A percentile compares a stretch with the other conserved stretches of the same genome.
Evolutionary conservation across 495 filamentous ascomycete species (phyloP).

Genomic region (Achaetomiella virescens): DNA sequence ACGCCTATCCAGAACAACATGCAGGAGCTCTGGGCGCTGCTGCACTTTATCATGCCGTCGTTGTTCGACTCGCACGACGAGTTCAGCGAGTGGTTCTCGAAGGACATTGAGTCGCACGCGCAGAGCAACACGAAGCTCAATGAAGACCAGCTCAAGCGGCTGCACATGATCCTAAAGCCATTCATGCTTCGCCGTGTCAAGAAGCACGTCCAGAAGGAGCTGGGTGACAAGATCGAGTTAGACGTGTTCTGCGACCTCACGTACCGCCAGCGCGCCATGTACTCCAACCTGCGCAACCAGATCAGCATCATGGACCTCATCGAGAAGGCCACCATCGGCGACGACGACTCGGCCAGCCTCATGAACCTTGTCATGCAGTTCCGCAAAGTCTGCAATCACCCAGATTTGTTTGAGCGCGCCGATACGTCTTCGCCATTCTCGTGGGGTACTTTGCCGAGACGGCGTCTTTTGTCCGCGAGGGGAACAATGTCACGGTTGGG

Average conservation of each 20-base stretch:
- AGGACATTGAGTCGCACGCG: conserved; percentile 97
- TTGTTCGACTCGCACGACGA: conserved; percentile 98
- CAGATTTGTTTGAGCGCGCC: conserved; percentile 91
- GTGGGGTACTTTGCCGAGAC: conserved; percentile 84
- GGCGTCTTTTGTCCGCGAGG: conserved; percentile 88
- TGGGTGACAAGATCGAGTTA: conserved; percentile 96
- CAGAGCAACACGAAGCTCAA: conserved; percentile 98
- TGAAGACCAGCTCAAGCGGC: conserved; percentile 88
- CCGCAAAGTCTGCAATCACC: conserved; percentile 98
- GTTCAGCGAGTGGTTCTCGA: conserved; percentile 99
- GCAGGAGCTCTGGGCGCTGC: conserved; percentile 95
- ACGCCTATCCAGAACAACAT: conserved; percentile 99
- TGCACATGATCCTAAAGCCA: conserved; percentile 98
- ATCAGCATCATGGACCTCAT: conserved; percentile 98
- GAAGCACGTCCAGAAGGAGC: conserved; percentile 97
- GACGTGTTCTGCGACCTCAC: conserved; percentile 96
- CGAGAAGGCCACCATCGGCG: conserved; percentile 90
- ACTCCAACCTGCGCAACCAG: conserved; percentile 83
- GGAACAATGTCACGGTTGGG: conserved; percentile 65
- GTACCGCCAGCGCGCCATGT: conserved; percentile 93
- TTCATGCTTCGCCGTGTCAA: conserved; percentile 99
- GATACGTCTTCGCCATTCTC: conserved; percentile 85
- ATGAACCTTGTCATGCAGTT: conserved; percentile 99
- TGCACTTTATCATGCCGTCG: conserved; percentile 99
- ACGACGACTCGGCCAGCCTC: conserved; percentile 90